A percentile compares a stretch with the other conserved stretches of the same genome.
Conservation (phyloP, 192 early-diverging fungal genomes). For the Backusella liffmaniae region DNA sequence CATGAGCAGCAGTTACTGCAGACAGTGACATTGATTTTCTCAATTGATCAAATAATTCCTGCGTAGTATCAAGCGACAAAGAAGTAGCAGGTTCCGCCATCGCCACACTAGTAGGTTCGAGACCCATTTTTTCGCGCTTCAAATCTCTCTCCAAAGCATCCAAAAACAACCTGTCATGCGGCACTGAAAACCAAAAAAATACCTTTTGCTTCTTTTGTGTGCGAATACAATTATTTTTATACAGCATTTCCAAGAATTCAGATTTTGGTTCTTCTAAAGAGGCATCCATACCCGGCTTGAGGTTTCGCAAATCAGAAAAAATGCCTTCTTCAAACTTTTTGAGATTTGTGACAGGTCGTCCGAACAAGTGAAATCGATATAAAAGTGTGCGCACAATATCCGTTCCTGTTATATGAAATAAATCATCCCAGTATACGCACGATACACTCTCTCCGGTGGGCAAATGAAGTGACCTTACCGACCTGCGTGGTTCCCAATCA, state of each 20-base stretch:
- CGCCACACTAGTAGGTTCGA: constrained; percentile 79
- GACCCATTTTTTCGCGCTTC: constrained; percentile 86
- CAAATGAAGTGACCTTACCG: constrained; percentile 59
- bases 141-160: constrained; percentile 96
- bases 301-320: constrained; percentile 91
- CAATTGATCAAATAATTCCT: constrained; percentile 54
- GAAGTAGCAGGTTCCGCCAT: constrained; percentile 65
- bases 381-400: constrained; percentile 91
- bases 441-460: constrained; percentile 87
- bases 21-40: constrained; percentile 40
- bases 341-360: constrained; percentile 78
- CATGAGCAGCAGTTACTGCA: constrained; percentile 24
- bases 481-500: constrained; percentile 58
- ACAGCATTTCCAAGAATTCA: constrained; percentile 91
- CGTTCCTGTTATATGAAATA: constrained; percentile 94
- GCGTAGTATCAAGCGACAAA: constrained; percentile 57
- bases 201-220: constrained; percentile 99
- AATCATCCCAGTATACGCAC: constrained; percentile 91
- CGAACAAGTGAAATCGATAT: constrained; percentile 90
- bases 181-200: constrained; percentile 96
- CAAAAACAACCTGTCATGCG: constrained; percentile 90
- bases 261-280: constrained; percentile 91
- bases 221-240: constrained; percentile 94
- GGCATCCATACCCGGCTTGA: constrained; percentile 92
- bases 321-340: constrained; percentile 99